Evolutionary conservation across 129 eudicot genomes (phyloP).

Genomic region (Saussurea involucrata): DNA sequence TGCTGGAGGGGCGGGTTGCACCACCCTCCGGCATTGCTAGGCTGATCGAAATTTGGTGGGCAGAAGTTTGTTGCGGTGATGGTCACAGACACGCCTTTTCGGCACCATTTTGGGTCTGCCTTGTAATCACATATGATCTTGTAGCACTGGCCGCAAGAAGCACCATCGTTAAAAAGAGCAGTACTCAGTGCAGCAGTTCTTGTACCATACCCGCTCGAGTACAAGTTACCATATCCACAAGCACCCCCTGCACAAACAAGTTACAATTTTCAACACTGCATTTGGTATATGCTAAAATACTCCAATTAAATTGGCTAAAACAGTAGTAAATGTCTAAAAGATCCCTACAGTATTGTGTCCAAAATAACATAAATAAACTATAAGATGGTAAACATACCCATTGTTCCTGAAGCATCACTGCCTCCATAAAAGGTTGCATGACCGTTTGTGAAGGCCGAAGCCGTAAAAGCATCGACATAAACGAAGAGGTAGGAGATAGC

Average conservation of each 20-base stretch:
- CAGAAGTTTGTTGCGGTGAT: slow-evolving; percentile 87
- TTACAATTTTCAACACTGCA: not conserved
- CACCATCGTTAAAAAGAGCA: slow-evolving; percentile 81
- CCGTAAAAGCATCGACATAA: slow-evolving; percentile 42
- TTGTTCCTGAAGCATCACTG: slow-evolving; percentile 91
- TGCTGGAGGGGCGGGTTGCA: slow-evolving; percentile 92
- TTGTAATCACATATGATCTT: slow-evolving; percentile 63
- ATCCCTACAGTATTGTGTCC: not conserved
- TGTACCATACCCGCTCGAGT: slow-evolving; percentile 71
- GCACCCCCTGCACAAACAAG: slow-evolving; percentile 62
- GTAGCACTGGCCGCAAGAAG: slow-evolving; percentile 79
- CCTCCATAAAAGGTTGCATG: slow-evolving; percentile 98
- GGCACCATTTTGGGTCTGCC: slow-evolving; percentile 69
- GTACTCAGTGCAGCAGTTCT: slow-evolving; percentile 89
- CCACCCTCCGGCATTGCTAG: slow-evolving; percentile 80
- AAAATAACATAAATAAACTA: not conserved
- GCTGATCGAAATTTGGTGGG: slow-evolving; percentile 71
- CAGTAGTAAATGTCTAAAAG: not conserved
- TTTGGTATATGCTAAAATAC: no score
- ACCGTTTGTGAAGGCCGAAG: slow-evolving; percentile 61
- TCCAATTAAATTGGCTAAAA: not conserved
- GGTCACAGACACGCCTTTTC: slow-evolving; percentile 59
- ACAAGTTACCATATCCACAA: slow-evolving; percentile 88
- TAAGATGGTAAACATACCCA: slow-evolving; percentile 51
- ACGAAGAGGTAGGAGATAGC: slow-evolving; percentile 24